These are phyloP conservation scores for Lojkania enalia DNA, from an alignment of 2,329 filamentous ascomycete genomes.

Conservation along the genomic window DNA sequence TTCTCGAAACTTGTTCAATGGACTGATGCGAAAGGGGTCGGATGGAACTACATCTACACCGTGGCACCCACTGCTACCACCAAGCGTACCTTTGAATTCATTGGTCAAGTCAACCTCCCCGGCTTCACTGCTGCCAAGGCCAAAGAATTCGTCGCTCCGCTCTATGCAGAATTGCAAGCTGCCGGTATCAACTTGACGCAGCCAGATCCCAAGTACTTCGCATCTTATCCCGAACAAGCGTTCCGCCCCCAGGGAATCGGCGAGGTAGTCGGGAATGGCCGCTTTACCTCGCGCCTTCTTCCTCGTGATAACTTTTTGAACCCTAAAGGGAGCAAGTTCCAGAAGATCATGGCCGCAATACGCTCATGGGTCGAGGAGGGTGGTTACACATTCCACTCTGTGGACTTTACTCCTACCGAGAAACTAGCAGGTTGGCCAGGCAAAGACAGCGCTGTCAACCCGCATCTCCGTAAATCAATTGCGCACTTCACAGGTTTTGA, in stretches of 20 bases:
- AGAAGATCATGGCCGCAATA: slow-evolving; percentile 23
- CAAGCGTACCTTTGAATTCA: slow-evolving; percentile 20
- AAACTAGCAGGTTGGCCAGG: slow-evolving; percentile 32
- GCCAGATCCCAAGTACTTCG: slow-evolving; percentile 20
- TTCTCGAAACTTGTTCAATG: slow-evolving; percentile 25
- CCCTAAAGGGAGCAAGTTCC: slow-evolving; percentile 17
- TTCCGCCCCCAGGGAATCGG: slow-evolving; percentile 22
- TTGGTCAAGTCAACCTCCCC: slow-evolving; percentile 22
- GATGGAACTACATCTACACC: slow-evolving; percentile 27
- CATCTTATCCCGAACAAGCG: slow-evolving; percentile 23
- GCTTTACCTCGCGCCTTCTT: slow-evolving; percentile 37
- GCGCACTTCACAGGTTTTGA: slow-evolving; percentile 35
- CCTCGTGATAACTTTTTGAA: slow-evolving; percentile 33
- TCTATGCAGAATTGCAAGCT: slow-evolving; percentile 23
- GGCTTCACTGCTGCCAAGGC: slow-evolving; percentile 20
- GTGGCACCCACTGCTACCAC: slow-evolving; percentile 7
- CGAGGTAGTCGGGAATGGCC: slow-evolving; percentile 20
- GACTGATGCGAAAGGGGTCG: slow-evolving; percentile 21
- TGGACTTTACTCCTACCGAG: slow-evolving; percentile 29
- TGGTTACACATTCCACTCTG: slow-evolving; percentile 30
- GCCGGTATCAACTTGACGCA: slow-evolving; percentile 20
- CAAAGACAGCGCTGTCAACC: slow-evolving; percentile 23
- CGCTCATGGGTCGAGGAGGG: slow-evolving; percentile 31
- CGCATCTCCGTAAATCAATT: slow-evolving; percentile 25
- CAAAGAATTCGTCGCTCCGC: slow-evolving; percentile 22